Evolutionary conservation across 2,329 filamentous ascomycete species (phyloP).

Genomic region (Colletotrichum agaves): DNA sequence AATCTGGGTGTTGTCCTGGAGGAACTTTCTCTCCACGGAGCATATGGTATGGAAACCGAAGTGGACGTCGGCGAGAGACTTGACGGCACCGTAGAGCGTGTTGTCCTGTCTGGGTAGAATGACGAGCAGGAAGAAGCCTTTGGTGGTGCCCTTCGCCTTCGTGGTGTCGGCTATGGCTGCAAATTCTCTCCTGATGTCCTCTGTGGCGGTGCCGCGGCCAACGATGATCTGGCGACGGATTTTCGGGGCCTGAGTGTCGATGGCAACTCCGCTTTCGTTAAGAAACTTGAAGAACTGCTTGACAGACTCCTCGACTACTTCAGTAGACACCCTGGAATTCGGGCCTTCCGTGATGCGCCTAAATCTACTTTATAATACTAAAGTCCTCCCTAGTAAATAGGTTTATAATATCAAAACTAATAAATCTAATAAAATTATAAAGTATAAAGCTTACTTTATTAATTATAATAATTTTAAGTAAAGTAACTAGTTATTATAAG

Average conservation of each 20-base stretch:
- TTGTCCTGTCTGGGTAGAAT: conserved; percentile 64
- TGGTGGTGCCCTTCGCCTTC: conserved; percentile 11
- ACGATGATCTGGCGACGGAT: background rate
- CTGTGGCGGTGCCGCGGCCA: background rate
- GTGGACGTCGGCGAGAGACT: conserved; percentile 72
- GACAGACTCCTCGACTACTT: conserved; percentile 41
- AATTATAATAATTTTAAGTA: too few relatives aligned
- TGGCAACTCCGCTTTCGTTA: conserved; percentile 50
- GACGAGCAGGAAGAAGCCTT: conserved; percentile 65
- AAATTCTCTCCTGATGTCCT: background rate
- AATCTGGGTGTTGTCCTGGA: conserved; percentile 56
- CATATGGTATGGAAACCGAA: conserved; percentile 77
- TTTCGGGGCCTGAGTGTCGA: conserved; percentile 38
- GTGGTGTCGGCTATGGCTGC: conserved; percentile 35
- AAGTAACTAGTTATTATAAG: too few relatives aligned
- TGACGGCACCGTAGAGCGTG: conserved; percentile 72
- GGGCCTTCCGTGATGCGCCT: conserved; percentile 44
- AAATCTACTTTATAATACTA: too few relatives aligned
- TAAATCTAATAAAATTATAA: too few relatives aligned
- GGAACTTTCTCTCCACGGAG: conserved; percentile 57
- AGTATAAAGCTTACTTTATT: too few relatives aligned
- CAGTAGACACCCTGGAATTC: background rate
- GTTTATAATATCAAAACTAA: too few relatives aligned
- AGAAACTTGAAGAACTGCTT: conserved; percentile 51
- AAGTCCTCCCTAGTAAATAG: too few relatives aligned